Evolutionary conservation across 192 early-diverging fungal genomes (phyloP), one percentile per base, ranked within the genome.

Genomic region (Dissophora ornata): DNA sequence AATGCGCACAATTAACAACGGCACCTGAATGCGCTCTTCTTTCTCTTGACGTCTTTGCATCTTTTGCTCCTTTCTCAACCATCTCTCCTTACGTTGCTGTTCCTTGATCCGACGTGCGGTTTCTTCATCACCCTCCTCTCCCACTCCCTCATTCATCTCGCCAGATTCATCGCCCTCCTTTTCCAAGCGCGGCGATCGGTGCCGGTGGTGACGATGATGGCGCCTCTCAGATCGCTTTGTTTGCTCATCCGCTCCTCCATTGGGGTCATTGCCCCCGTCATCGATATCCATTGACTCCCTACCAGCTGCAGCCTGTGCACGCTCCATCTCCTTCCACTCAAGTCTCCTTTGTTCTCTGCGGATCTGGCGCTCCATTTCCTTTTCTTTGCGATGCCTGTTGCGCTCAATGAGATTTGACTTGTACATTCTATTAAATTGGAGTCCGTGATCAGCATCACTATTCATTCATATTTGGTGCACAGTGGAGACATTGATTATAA

Each of bases 331-430:
- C 29, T 56, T 60, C 4, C 62, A 47, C 30, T 75, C 62, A 4
- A 36, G 48, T 19, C 58, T 65, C 15, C 36, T 32, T 24, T 59
- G 62, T 33, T 41, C 16, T 30, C 71, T 22, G 0, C 71, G 55
- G 41, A 66, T 41, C 21, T 53, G 62, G 26, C 57, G 55, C 42
- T 65, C 71, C 26, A 44, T 21, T 18, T 75, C 71, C 30, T 61
- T 75, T 9, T 50, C 42, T n/a, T 75, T 62, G 1, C 41, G 42
- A 11, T 22, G 62, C 34, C 66, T 75, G 53, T 75, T 75, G 9
- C 71, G 62, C n/a, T 47, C 45, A 11, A 75, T 57, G 34, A 75
- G 42, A 25, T 75, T 75, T 61, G 19, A 75, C 12, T 55, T 66
- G 71, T 3, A 75, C 71, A 38, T 57, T 46, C 71, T 75, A 55